Conservation (phyloP, 2,329 filamentous ascomycete species). For the Metarhizium anisopliae region DNA sequence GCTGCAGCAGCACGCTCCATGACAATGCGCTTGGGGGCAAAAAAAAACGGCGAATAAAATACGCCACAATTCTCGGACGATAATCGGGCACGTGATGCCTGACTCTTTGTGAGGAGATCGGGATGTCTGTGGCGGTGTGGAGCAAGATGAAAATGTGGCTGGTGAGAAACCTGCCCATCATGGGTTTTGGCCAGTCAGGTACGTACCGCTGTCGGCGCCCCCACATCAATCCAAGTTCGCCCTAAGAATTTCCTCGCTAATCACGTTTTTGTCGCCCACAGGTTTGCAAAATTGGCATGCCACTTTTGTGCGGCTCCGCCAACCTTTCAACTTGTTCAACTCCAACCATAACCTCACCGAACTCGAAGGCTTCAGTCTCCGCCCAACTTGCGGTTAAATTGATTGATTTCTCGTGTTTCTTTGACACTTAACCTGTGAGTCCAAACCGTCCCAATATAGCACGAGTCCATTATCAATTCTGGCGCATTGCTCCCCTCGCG, state of each 20-base stretch:
- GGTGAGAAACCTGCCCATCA: background rate
- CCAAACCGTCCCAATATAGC: background rate
- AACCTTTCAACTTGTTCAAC: constrained; percentile 18
- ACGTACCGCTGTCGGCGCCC: background rate
- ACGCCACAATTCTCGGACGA: background rate
- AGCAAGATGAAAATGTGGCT: background rate
- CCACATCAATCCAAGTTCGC: constrained; percentile 6
- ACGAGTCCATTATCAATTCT: background rate
- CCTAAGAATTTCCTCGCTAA: constrained; percentile 19
- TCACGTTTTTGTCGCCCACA: constrained; percentile 23
- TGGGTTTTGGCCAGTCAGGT: background rate
- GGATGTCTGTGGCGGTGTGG: constrained; percentile 6
- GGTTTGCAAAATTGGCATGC: constrained; percentile 18
- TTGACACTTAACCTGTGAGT: constrained; percentile 26
- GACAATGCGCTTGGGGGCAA: background rate
- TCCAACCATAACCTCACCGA: constrained; percentile 37
- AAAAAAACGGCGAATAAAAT: background rate
- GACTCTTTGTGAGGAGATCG: background rate
- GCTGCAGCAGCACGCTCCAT: too few species aligned
- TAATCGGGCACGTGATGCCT: background rate
- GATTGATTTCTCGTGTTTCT: constrained; percentile 95
- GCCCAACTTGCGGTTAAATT: constrained; percentile 96
- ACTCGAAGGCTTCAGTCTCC: constrained; percentile 99
- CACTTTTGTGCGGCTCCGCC: constrained; percentile 13
- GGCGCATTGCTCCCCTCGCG: background rate